A percentile compares a stretch with the other conserved stretches of the same genome.
Evolutionary conservation across 441 rosid genomes (phyloP).

Genomic region (Mallotus japonicus): DNA sequence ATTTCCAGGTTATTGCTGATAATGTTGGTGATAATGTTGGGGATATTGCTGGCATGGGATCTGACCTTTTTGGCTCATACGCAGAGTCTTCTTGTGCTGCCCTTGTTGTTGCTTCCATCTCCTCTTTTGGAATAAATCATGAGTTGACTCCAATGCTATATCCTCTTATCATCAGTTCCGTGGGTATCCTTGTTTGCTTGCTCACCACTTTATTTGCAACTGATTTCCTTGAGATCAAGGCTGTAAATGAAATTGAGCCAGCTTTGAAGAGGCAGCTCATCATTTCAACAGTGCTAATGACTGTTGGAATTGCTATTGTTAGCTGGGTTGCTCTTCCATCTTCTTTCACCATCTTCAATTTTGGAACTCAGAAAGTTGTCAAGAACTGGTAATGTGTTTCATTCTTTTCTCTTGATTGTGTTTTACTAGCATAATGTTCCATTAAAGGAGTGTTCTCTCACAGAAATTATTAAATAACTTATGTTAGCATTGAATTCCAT

Average conservation of each 20-base stretch:
- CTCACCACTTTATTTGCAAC: slow-evolving; percentile 85
- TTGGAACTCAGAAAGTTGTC: slow-evolving; percentile 78
- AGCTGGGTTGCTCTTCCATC: slow-evolving; percentile 77
- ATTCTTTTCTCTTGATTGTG: too few relatives aligned
- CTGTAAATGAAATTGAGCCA: slow-evolving; percentile 81
- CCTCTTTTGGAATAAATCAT: slow-evolving; percentile 84
- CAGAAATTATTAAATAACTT: neutral
- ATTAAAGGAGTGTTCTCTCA: neutral
- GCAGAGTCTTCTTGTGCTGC: slow-evolving; percentile 95
- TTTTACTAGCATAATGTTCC: neutral
- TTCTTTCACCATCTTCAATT: slow-evolving; percentile 85
- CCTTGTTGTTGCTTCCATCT: slow-evolving; percentile 83
- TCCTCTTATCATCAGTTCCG: slow-evolving; percentile 75
- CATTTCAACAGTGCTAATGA: slow-evolving; percentile 76
- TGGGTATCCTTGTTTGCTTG: slow-evolving; percentile 82
- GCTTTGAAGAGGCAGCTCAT: slow-evolving; percentile 79
- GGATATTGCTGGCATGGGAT: slow-evolving; percentile 98
- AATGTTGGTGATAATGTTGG: slow-evolving; percentile 97
- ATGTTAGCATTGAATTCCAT: slow-evolving; percentile 19
- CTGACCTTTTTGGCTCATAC: slow-evolving; percentile 94
- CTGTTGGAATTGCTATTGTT: slow-evolving; percentile 71
- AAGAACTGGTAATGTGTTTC: slow-evolving; percentile 60
- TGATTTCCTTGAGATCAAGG: slow-evolving; percentile 81
- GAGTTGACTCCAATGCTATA: slow-evolving; percentile 81
- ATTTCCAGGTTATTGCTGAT: slow-evolving; percentile 68